Evolutionary conservation across 2,329 filamentous ascomycete genomes (phyloP), one percentile per base, ranked within the genome.

Genomic region (Phoma herbarum): DNA sequence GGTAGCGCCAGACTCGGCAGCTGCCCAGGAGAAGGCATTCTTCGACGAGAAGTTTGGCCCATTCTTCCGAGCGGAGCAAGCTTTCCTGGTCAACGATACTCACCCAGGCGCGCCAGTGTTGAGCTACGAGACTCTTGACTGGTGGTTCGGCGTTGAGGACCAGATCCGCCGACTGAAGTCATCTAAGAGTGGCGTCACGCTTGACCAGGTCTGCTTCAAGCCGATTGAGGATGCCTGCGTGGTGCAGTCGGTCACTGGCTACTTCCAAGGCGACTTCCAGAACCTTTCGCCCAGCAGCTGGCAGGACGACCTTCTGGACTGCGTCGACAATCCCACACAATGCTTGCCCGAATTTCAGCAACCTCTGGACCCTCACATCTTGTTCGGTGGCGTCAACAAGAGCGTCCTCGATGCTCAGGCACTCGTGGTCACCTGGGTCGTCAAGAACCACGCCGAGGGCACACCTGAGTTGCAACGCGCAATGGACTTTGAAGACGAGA

Each of bases 41-140:
- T 99, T 98, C 65, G 96, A 99, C 74, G 77, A 86, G 33, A 93
- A 92, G 68, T 99, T 99, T 74, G 96, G 95, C 0, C 93, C 94
- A 0, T 99, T 99, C 73, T 99, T 95, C 78, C 90, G 95, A 39
- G 90, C 93, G 0, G 91, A 99, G 76, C 95, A 99, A 78, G 87
- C 89, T 0, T 99, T 99, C 76, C 78, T 99, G 14, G 92, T 98
- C 61, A 99, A 98, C 63, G 93, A 97, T 66, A 93, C 88, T 0
- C 75, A 84, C 0, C 82, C 83, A 2, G 86, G 86, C 0, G 84
- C 88, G 0, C 91, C 92, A 0, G 92, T 98, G 1, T 80, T 99
- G 56, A 93, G 86, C 75, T 95, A 96, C 66, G 92, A 97, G 9
- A 97, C 91, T 0, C 82, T 99, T 10, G 81, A 84, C 25, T 99